Conservation (phyloP, 169 alveolate genomes). For the Fabrea salina region DNA sequence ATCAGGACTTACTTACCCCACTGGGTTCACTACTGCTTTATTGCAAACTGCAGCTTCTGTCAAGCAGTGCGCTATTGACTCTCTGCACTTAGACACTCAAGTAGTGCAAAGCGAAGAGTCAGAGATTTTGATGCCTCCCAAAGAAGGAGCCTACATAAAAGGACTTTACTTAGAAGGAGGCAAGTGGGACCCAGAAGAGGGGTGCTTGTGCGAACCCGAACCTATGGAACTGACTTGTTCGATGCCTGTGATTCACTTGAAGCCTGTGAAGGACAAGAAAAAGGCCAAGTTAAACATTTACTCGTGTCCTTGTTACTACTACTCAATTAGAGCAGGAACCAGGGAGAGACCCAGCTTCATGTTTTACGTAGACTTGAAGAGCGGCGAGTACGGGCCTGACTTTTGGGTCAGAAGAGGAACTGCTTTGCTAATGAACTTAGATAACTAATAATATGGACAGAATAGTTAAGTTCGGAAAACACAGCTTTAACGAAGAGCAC, state of each 20-base stretch:
- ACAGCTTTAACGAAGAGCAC: too few relatives aligned
- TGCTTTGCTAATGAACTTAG: slow-evolving; percentile 72
- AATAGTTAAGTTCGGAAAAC: too few relatives aligned
- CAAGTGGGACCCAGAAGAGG: slow-evolving; percentile 89
- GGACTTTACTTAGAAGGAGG: slow-evolving; percentile 93
- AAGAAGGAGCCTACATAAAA: slow-evolving; percentile 90
- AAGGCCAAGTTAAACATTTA: slow-evolving; percentile 68
- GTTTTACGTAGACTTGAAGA: slow-evolving; percentile 77
- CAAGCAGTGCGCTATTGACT: slow-evolving; percentile 83
- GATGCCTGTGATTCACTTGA: slow-evolving; percentile 91
- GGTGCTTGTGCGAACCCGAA: slow-evolving; percentile 85
- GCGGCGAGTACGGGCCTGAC: slow-evolving; percentile 78
- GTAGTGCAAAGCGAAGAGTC: slow-evolving; percentile 66
- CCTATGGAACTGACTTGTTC: slow-evolving; percentile 83
- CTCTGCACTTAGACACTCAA: slow-evolving; percentile 76
- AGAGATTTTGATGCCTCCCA: slow-evolving; percentile 75
- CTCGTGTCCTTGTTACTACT: slow-evolving; percentile 90
- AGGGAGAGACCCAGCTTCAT: slow-evolving; percentile 38
- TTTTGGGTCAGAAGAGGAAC: slow-evolving; percentile 93
- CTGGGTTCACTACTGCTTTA: slow-evolving; percentile 92
- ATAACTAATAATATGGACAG: too few relatives aligned
- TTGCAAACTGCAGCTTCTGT: slow-evolving; percentile 85
- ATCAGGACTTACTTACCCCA: slow-evolving; percentile 91
- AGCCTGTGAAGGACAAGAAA: slow-evolving; percentile 85
- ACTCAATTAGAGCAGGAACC: slow-evolving; percentile 73